These are phyloP conservation scores for Kernera saxatilis DNA, from an alignment of 345 rosid species.

Conservation along the genomic window DNA sequence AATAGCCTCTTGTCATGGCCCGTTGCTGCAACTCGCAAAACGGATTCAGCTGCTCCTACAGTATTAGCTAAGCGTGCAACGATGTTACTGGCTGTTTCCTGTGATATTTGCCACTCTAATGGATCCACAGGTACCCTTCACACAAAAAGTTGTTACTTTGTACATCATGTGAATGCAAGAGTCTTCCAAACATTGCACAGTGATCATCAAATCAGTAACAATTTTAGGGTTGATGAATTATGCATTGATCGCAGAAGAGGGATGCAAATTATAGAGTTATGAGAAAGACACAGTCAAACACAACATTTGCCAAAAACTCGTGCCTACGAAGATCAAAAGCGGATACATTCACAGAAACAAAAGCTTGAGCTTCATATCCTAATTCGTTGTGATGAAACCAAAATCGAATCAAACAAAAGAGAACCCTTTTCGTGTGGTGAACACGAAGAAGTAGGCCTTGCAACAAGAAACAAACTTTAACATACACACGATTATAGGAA, in stretches of 20 bases:
- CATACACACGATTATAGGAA: neutral
- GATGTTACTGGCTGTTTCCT: conserved; percentile 67
- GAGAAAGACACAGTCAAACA: neutral
- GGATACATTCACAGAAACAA: neutral
- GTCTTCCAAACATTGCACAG: neutral
- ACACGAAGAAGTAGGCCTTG: neutral
- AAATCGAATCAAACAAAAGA: neutral
- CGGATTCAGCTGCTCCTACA: conserved; percentile 89
- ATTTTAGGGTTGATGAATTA: neutral
- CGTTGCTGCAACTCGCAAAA: conserved; percentile 90
- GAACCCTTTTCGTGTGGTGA: neutral
- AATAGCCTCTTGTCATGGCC: conserved; percentile 93
- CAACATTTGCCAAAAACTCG: neutral
- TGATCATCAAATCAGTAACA: neutral
- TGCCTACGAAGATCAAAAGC: neutral
- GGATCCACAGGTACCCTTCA: conserved; percentile 90
- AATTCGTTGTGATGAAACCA: neutral
- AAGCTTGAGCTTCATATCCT: neutral
- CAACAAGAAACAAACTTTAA: neutral
- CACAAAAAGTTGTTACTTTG: conserved; percentile 5
- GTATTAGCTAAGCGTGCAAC: conserved; percentile 88
- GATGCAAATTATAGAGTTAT: neutral
- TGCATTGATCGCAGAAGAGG: neutral
- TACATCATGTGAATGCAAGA: neutral
- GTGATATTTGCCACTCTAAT: conserved; percentile 95